Conservation (phyloP, 169 alveolate species). For the Condylostoma magnum region DNA sequence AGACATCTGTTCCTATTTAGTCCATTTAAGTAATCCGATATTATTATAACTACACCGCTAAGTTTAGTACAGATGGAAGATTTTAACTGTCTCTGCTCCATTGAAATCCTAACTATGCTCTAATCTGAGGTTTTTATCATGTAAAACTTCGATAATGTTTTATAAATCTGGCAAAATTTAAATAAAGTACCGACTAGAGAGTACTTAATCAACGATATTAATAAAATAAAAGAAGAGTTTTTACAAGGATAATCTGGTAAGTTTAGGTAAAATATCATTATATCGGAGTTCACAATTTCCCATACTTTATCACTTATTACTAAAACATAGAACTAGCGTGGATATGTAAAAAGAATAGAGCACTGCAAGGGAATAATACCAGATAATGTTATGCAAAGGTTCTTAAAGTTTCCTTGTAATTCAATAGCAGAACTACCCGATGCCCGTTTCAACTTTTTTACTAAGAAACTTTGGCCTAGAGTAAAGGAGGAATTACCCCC, state of each 20-base stretch:
- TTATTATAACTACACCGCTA: slow-evolving; percentile 14
- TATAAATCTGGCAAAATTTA: neutral
- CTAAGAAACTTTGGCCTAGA: neutral
- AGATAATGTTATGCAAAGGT: neutral
- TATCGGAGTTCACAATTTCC: neutral
- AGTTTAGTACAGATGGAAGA: neutral
- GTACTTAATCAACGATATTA: slow-evolving; percentile 1
- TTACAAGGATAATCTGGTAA: neutral
- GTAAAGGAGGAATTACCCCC: slow-evolving; percentile 12
- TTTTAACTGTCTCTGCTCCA: neutral
- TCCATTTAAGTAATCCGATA: neutral
- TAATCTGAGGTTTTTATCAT: neutral
- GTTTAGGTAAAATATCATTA: slow-evolving; percentile 8
- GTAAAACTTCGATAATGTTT: slow-evolving; percentile 22
- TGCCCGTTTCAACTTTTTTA: neutral
- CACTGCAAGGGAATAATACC: neutral
- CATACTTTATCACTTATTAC: neutral
- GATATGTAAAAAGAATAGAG: slow-evolving; percentile 5
- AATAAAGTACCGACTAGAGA: slow-evolving; percentile 14
- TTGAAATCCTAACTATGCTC: neutral
- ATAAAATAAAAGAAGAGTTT: neutral
- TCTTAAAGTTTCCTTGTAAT: neutral
- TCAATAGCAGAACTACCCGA: neutral
- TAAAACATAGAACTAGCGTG: neutral
- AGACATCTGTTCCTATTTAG: neutral